Evolutionary conservation across 495 filamentous ascomycete genomes (phyloP).

Genomic region (Aspergillus homomorphus): DNA sequence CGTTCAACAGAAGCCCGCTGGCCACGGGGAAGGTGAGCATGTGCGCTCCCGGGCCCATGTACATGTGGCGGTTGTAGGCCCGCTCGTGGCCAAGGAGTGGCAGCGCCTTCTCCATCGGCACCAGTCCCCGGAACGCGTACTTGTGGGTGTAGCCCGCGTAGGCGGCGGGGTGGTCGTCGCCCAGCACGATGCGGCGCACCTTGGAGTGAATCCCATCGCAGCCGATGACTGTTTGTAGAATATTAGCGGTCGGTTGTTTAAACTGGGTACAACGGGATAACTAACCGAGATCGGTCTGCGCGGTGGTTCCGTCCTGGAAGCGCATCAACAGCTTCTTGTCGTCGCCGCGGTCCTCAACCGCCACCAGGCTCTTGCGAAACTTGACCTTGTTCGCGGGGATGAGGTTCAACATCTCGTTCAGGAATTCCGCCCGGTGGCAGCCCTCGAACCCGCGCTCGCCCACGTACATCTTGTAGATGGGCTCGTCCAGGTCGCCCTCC

Average conservation of each 20-base stretch:
- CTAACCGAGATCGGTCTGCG: constrained; percentile 35
- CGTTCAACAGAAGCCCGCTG: constrained; percentile 20
- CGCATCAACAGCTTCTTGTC: constrained; percentile 32
- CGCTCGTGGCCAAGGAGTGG: constrained; percentile 33
- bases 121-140: constrained; percentile 48
- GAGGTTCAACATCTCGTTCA: constrained; percentile 54
- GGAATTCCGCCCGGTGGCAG: constrained; percentile 53
- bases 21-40: constrained; percentile 18
- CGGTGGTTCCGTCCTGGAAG: constrained; percentile 55
- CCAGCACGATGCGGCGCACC: constrained; percentile 42
- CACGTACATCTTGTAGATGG: constrained; percentile 29
- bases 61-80: constrained; percentile 2
- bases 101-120: constrained; percentile 43
- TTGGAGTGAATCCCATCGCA: constrained; percentile 57
- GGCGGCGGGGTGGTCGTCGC: constrained; percentile 31
- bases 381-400: constrained; percentile 44
- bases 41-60: constrained; percentile 20
- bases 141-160: constrained; percentile 46
- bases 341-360: constrained; percentile 18
- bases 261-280: no score
- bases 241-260: no score
- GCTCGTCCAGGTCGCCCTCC: neutral
- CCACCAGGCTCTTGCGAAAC: constrained; percentile 32
- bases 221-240: constrained; percentile 35
- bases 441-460: constrained; percentile 29